These are phyloP conservation scores for Penicillium sp. DNA, from an alignment of 2,329 filamentous ascomycete species.

Conservation along the genomic window DNA sequence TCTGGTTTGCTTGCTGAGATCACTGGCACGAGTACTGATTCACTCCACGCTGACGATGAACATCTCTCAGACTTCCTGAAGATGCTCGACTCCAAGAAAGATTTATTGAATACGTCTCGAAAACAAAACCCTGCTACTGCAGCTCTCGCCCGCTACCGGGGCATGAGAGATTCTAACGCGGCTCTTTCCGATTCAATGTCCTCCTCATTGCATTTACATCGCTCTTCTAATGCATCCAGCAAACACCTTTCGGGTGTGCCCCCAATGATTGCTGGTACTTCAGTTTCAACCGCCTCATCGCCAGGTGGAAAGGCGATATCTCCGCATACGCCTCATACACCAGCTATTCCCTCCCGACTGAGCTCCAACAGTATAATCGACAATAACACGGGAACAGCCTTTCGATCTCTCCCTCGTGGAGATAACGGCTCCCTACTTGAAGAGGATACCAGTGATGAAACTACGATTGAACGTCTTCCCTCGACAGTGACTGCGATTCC, in stretches of 20 bases:
- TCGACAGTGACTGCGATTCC: slow-evolving; percentile 51
- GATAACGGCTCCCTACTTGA: slow-evolving; percentile 40
- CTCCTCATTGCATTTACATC: slow-evolving; percentile 82
- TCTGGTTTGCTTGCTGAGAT: slow-evolving; percentile 78
- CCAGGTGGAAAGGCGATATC: slow-evolving; percentile 83
- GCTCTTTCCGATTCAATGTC: slow-evolving; percentile 91
- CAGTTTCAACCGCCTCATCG: slow-evolving; percentile 83
- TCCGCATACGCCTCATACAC: slow-evolving; percentile 88
- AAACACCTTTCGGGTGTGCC: slow-evolving; percentile 72
- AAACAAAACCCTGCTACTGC: slow-evolving; percentile 78
- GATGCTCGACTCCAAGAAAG: slow-evolving; percentile 83
- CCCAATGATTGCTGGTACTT: slow-evolving; percentile 66
- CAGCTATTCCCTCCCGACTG: slow-evolving; percentile 89
- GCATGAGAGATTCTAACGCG: slow-evolving; percentile 87
- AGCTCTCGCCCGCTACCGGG: slow-evolving; percentile 82
- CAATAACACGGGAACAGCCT: slow-evolving; percentile 45
- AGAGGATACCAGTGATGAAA: slow-evolving; percentile 43
- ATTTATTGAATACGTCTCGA: slow-evolving; percentile 74
- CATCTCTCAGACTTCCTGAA: slow-evolving; percentile 94
- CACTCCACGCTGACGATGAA: slow-evolving; percentile 80
- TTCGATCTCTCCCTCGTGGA: slow-evolving; percentile 34
- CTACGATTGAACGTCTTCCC: slow-evolving; percentile 36
- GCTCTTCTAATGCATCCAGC: slow-evolving; percentile 77
- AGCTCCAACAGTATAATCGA: slow-evolving; percentile 87
- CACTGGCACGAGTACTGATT: slow-evolving; percentile 66